These are phyloP conservation scores for Ogataea saltuana DNA, from an alignment of 805 yeast genomes.

Conservation along the genomic window DNA sequence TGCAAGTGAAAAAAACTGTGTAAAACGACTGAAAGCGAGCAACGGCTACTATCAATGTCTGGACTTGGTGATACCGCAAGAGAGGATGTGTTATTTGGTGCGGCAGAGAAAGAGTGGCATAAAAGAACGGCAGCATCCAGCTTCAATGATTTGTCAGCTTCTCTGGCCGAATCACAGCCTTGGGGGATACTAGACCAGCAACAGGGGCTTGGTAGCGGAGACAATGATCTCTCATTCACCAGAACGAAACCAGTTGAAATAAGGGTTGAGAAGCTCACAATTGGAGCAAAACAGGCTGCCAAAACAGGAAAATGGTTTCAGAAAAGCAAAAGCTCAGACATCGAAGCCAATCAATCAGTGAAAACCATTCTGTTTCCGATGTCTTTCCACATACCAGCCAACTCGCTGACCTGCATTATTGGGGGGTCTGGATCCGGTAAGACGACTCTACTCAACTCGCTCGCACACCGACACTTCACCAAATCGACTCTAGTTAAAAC, in stretches of 20 bases:
- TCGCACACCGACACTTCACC: slow-evolving; percentile 49
- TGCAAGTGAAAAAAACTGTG: too few relatives aligned
- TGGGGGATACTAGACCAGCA: too few relatives aligned
- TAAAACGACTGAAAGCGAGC: too few relatives aligned
- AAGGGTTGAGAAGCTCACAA: slow-evolving; percentile 27
- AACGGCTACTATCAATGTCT: not conserved
- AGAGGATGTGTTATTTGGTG: not conserved
- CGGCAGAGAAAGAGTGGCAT: not conserved
- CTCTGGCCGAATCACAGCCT: too few relatives aligned
- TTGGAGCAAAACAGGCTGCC: slow-evolving; percentile 17
- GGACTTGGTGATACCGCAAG: not conserved
- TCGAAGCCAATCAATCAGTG: slow-evolving; percentile 26
- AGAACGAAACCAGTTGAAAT: slow-evolving; percentile 29
- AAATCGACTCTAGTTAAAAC: slow-evolving; percentile 33
- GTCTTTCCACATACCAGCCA: slow-evolving; percentile 59
- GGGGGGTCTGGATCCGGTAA: slow-evolving; percentile 91
- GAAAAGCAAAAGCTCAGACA: slow-evolving; percentile 12
- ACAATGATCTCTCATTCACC: slow-evolving; percentile 25
- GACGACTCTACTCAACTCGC: slow-evolving; percentile 70
- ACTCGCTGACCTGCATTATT: slow-evolving; percentile 73
- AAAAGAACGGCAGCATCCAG: not conserved
- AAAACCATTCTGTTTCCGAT: slow-evolving; percentile 49
- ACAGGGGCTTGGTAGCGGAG: too few relatives aligned
- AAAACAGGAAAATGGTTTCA: slow-evolving; percentile 1
- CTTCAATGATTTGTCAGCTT: not conserved